A percentile compares a stretch with the other conserved stretches of the same genome.
phyloP scores from a whole-genome alignment of 805 yeast species.

The Candida vaughaniae region DNA sequence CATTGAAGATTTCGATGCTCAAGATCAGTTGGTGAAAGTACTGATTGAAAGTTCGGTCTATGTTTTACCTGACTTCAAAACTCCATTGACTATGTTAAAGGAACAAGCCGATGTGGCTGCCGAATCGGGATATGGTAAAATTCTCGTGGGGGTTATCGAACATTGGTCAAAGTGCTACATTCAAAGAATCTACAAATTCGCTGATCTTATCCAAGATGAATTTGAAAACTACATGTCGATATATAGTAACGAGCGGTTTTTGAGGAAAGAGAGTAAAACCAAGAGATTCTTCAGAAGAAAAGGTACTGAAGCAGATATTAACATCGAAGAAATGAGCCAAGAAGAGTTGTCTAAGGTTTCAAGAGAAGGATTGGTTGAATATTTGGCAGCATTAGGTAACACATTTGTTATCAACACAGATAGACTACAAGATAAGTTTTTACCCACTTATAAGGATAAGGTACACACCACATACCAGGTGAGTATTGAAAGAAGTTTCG shows the following conservation, averaged over 20 bases:
- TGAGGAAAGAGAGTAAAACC: constrained; percentile 45
- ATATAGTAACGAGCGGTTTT: constrained; percentile 37
- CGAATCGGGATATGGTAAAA: constrained; percentile 77
- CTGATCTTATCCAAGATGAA: constrained; percentile 48
- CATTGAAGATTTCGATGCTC: constrained; percentile 38
- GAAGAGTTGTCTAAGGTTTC: constrained; percentile 38
- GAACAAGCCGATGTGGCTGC: constrained; percentile 89
- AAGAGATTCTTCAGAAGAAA: constrained; percentile 33
- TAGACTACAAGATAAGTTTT: constrained; percentile 62
- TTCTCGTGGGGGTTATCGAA: constrained; percentile 73
- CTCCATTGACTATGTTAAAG: constrained; percentile 78
- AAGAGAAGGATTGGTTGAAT: constrained; percentile 74
- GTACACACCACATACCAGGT: constrained; percentile 48
- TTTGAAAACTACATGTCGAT: constrained; percentile 39
- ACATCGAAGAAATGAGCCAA: constrained; percentile 39
- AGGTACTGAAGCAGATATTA: constrained; percentile 17
- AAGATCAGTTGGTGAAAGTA: constrained; percentile 29
- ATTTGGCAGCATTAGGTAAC: constrained; percentile 78
- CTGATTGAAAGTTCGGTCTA: constrained; percentile 46
- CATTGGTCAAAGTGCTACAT: constrained; percentile 64
- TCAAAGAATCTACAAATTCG: constrained; percentile 65
- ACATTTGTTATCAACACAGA: constrained; percentile 79
- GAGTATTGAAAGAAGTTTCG: constrained; percentile 35
- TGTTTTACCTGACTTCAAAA: constrained; percentile 75
- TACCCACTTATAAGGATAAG: constrained; percentile 58